Evolutionary conservation across 2,329 filamentous ascomycete genomes (phyloP).

Genomic region (Chaetothyriales sp.): DNA sequence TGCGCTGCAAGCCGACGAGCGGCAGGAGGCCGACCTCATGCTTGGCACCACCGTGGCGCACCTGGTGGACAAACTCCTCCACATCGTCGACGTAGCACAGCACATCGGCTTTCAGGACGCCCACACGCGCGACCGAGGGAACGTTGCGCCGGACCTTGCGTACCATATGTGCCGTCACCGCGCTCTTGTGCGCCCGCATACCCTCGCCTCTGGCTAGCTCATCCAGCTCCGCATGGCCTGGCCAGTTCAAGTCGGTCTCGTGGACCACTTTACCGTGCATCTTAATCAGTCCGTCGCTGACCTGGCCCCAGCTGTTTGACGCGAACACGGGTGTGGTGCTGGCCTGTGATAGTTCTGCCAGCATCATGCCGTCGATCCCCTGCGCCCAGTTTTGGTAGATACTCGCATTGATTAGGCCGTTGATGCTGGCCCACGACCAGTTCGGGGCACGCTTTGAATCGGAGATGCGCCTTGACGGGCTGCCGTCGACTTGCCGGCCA

Average conservation of each 20-base stretch:
- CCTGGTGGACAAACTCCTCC: not conserved
- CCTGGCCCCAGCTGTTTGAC: not conserved
- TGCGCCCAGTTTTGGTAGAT: conserved; percentile 1
- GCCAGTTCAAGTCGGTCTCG: not conserved
- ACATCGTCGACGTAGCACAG: conserved; percentile 1
- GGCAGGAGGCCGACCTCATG: not conserved
- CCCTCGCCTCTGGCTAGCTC: not conserved
- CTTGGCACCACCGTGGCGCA: not conserved
- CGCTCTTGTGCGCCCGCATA: not conserved
- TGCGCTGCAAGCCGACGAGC: not conserved
- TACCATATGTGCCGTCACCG: not conserved
- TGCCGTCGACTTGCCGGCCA: not conserved
- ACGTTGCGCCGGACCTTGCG: not conserved
- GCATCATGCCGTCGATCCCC: not conserved
- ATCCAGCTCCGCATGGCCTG: not conserved
- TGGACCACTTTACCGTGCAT: not conserved
- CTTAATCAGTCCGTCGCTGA: not conserved
- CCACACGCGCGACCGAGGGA: not conserved
- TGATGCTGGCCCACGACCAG: conserved; percentile 5
- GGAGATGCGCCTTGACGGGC: not conserved
- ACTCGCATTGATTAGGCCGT: conserved; percentile 1
- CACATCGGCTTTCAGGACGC: not conserved
- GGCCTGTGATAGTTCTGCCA: not conserved
- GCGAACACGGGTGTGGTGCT: not conserved
- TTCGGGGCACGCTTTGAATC: conserved; percentile 1